Percentiles rank a stretch among this genome's conserved stretches.
Evolutionary conservation across 805 yeast species (phyloP).

Genomic region (Pichia nakasei): DNA sequence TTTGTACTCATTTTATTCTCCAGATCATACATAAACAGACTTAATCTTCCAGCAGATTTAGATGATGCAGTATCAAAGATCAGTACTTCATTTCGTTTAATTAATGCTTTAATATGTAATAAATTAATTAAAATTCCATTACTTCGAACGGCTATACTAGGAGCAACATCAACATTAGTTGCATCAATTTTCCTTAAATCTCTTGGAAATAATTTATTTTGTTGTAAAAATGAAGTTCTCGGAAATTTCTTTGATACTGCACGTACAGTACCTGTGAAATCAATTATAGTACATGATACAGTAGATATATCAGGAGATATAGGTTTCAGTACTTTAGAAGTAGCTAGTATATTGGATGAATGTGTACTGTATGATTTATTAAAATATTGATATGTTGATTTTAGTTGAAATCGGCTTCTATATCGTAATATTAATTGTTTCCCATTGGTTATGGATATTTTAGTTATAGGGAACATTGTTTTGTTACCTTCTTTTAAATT

Average conservation of each 20-base stretch:
- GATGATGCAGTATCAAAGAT: slow-evolving; percentile 68
- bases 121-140: slow-evolving; percentile 74
- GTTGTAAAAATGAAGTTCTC: slow-evolving; percentile 57
- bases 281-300: slow-evolving; percentile 78
- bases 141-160: slow-evolving; percentile 73
- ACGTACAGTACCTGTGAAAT: slow-evolving; percentile 55
- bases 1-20: slow-evolving; percentile 55
- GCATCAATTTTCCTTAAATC: slow-evolving; percentile 80
- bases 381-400: neutral
- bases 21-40: slow-evolving; percentile 77
- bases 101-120: slow-evolving; percentile 80
- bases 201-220: slow-evolving; percentile 73
- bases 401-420: neutral
- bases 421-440: too few relatives aligned
- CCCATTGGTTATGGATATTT: too few relatives aligned
- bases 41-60: slow-evolving; percentile 59
- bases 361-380: neutral
- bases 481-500: too few relatives aligned
- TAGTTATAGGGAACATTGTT: too few relatives aligned
- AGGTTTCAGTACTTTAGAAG: slow-evolving; percentile 28
- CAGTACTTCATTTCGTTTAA: slow-evolving; percentile 71
- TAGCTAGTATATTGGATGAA: neutral
- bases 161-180: slow-evolving; percentile 71
- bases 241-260: slow-evolving; percentile 68
- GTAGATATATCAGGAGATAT: slow-evolving; percentile 40